Conservation (phyloP, 1,284 basidiomycete genomes). For the Mycena sp. region DNA sequence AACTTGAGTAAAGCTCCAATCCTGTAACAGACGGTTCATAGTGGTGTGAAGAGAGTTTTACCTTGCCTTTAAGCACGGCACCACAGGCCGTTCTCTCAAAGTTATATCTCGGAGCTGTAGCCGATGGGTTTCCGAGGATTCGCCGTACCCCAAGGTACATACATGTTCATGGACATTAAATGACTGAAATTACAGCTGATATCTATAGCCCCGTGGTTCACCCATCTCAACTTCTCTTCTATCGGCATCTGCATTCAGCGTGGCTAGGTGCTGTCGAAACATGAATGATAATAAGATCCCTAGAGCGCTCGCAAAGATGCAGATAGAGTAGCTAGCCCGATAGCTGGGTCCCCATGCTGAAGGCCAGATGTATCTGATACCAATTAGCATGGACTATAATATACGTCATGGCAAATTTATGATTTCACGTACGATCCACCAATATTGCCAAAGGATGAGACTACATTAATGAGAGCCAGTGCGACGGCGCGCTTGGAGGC, state of each 20-base stretch:
- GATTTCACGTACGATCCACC: constrained; percentile 69
- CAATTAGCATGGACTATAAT: neutral
- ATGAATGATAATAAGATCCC: constrained; percentile 27
- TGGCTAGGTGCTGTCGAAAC: constrained; percentile 29
- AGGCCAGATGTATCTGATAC: constrained; percentile 54
- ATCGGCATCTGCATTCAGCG: constrained; percentile 29
- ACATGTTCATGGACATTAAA: neutral
- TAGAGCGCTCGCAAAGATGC: constrained; percentile 43
- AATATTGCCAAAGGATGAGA: constrained; percentile 80
- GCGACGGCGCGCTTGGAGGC: constrained; percentile 82
- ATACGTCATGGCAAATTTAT: neutral
- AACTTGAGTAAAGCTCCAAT: constrained; percentile 76
- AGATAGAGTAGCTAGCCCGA: constrained; percentile 53
- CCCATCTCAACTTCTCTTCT: constrained; percentile 21
- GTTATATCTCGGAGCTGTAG: too few species aligned
- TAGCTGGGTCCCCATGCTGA: constrained; percentile 50
- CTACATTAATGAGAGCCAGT: constrained; percentile 77
- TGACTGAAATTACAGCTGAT: constrained; percentile 21
- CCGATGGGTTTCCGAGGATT: neutral
- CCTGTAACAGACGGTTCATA: constrained; percentile 45
- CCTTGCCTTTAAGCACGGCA: too few species aligned
- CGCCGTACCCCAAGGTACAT: neutral
- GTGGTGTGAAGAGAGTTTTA: constrained; percentile 22
- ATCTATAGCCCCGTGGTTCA: constrained; percentile 28
- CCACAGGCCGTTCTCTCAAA: too few species aligned